phyloP scores from a whole-genome alignment of 78 protist species.

The Dictyostelium citrinum region DNA sequence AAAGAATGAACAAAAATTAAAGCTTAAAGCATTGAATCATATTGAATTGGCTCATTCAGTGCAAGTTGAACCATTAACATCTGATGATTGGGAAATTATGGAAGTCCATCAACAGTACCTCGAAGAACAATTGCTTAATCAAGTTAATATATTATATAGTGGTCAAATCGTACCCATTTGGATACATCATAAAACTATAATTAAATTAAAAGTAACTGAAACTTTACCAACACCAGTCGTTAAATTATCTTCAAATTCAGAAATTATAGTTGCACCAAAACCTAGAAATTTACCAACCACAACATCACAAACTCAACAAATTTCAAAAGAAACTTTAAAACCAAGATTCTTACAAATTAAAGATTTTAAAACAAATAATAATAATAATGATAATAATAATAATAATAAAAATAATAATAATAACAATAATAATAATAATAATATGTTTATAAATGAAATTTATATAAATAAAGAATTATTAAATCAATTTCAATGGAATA shows the following conservation, averaged over 20 bases:
- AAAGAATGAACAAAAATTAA: background rate
- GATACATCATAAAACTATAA: constrained; percentile 65
- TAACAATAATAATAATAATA: background rate
- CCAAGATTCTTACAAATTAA: constrained; percentile 20
- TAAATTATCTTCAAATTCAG: constrained; percentile 12
- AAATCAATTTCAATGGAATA: constrained; percentile 29
- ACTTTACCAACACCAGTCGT: constrained; percentile 14
- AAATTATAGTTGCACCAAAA: constrained; percentile 71
- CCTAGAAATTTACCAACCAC: constrained; percentile 28
- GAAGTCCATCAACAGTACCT: constrained; percentile 61
- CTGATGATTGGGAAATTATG: constrained; percentile 82
- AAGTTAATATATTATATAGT: constrained; percentile 36
- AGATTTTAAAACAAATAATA: background rate
- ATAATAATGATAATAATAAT: background rate
- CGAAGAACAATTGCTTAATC: constrained; percentile 70
- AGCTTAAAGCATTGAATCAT: background rate
- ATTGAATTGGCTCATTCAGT: constrained; percentile 10
- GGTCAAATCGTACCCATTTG: constrained; percentile 74
- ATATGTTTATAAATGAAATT: background rate
- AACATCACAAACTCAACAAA: background rate
- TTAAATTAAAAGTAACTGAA: constrained; percentile 32
- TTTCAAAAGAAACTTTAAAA: background rate
- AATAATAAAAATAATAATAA: background rate
- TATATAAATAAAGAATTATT: constrained; percentile 6
- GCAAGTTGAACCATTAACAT: constrained; percentile 71